Percentiles rank a stretch among this genome's conserved stretches.
Conservation (phyloP, 306 rosid species). For the Corylus heterophylla region DNA sequence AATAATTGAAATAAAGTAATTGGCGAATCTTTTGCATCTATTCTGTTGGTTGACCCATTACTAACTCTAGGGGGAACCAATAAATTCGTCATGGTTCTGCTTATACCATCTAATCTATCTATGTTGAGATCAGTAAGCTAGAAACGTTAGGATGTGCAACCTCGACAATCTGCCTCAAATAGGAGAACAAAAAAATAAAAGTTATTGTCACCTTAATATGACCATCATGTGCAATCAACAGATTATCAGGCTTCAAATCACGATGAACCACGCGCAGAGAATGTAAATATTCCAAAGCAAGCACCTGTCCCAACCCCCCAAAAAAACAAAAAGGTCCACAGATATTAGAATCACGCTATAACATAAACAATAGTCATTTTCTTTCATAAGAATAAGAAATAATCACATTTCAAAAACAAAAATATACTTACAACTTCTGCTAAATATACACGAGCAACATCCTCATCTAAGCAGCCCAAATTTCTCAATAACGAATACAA, state of each 20-base stretch:
- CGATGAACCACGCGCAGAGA: slow-evolving; percentile 92
- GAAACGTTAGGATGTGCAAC: neutral
- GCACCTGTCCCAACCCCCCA: slow-evolving; percentile 52
- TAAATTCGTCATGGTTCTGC: neutral
- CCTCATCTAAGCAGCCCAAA: slow-evolving; percentile 94
- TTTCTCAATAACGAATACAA: slow-evolving; percentile 92
- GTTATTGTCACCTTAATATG: slow-evolving; percentile 80
- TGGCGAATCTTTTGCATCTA: neutral
- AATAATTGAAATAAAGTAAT: neutral
- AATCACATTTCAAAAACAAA: slow-evolving; percentile 5
- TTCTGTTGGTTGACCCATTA: neutral
- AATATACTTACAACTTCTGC: slow-evolving; percentile 87
- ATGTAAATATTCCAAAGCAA: slow-evolving; percentile 96
- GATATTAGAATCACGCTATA: slow-evolving; percentile 6
- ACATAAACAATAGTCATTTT: neutral
- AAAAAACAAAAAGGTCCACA: neutral
- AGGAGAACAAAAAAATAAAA: neutral
- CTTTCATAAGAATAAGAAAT: slow-evolving; percentile 1
- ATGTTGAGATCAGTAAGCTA: neutral
- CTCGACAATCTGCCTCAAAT: slow-evolving; percentile 10
- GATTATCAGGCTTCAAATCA: slow-evolving; percentile 96
- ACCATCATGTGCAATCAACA: slow-evolving; percentile 96
- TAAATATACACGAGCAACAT: slow-evolving; percentile 91
- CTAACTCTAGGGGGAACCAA: neutral
- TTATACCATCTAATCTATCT: neutral